Percentiles rank a stretch among this genome's conserved stretches.
These are phyloP conservation scores for Aspergillus fructus DNA, from an alignment of 2,329 filamentous ascomycete species.

Conservation along the genomic window DNA sequence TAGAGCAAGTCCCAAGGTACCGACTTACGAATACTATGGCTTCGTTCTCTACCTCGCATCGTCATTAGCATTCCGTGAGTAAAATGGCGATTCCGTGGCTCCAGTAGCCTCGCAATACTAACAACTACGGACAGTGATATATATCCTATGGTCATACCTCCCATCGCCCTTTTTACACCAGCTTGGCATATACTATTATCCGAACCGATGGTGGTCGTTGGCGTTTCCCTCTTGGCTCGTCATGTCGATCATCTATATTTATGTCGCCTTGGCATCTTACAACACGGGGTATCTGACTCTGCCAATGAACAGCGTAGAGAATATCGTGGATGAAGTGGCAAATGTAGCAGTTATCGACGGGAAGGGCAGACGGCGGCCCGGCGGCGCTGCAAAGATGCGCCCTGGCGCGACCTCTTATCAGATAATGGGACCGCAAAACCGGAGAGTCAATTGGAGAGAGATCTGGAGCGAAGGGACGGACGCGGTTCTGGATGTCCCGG, in stretches of 20 bases:
- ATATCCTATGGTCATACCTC: constrained; percentile 81
- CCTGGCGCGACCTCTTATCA: constrained; percentile 42
- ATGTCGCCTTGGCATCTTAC: constrained; percentile 85
- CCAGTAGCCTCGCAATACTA: neutral
- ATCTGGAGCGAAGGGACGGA: constrained; percentile 93
- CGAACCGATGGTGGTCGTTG: constrained; percentile 95
- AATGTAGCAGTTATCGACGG: constrained; percentile 80
- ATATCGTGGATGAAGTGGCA: constrained; percentile 85
- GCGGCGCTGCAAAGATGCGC: constrained; percentile 44
- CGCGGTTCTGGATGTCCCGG: constrained; percentile 93
- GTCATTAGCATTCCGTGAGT: constrained; percentile 73
- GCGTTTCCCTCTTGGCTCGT: constrained; percentile 89
- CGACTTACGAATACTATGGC: constrained; percentile 99
- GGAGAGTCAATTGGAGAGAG: constrained; percentile 67
- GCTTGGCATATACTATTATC: constrained; percentile 94
- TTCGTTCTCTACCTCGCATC: constrained; percentile 95
- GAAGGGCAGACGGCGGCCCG: constrained; percentile 58
- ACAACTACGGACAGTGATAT: constrained; percentile 48
- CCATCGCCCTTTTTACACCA: constrained; percentile 89
- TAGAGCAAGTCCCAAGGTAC: constrained; percentile 84
- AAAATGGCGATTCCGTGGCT: neutral
- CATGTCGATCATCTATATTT: constrained; percentile 86
- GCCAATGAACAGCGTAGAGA: constrained; percentile 76
- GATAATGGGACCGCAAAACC: constrained; percentile 43
- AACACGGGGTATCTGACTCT: constrained; percentile 88